A percentile compares a stretch with the other conserved stretches of the same genome.
These are phyloP conservation scores for Endotrypanum monterogeii DNA, from an alignment of 208 protist genomes.

Conservation along the genomic window DNA sequence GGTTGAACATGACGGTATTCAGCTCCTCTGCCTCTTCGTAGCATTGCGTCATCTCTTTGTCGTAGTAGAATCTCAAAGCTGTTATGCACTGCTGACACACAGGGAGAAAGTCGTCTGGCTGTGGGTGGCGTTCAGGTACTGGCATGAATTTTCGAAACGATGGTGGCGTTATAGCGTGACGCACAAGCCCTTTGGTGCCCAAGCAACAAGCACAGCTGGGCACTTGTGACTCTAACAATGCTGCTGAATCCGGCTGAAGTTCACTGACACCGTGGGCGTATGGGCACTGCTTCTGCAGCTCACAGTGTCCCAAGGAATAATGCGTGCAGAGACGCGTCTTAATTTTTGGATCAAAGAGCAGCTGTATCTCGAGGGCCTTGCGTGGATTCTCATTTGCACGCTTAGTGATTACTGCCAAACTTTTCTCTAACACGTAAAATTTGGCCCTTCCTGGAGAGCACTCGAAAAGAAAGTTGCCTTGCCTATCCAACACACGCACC, in stretches of 20 bases:
- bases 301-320: conserved; percentile 31
- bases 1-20: neutral
- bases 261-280: conserved; percentile 58
- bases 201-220: conserved; percentile 47
- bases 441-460: conserved; percentile 35
- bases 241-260: conserved; percentile 30
- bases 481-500: conserved; percentile 40
- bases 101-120: conserved; percentile 35
- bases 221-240: conserved; percentile 18
- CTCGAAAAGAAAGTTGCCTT: conserved; percentile 45
- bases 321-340: conserved; percentile 54
- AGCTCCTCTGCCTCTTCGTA: conserved; percentile 24
- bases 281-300: conserved; percentile 41
- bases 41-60: conserved; percentile 33
- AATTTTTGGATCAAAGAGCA: conserved; percentile 47
- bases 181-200: conserved; percentile 29
- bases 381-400: conserved; percentile 13
- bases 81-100: conserved; percentile 45
- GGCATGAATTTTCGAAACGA: conserved; percentile 47
- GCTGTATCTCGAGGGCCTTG: conserved; percentile 43
- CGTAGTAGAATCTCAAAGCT: conserved; percentile 26
- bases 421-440: conserved; percentile 52
- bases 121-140: conserved; percentile 10
- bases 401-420: conserved; percentile 37
- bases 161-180: conserved; percentile 45